Evolutionary conservation across 2,329 filamentous ascomycete genomes (phyloP), one percentile per base, ranked within the genome.

Genomic region (Colletotrichum zoysiae): DNA sequence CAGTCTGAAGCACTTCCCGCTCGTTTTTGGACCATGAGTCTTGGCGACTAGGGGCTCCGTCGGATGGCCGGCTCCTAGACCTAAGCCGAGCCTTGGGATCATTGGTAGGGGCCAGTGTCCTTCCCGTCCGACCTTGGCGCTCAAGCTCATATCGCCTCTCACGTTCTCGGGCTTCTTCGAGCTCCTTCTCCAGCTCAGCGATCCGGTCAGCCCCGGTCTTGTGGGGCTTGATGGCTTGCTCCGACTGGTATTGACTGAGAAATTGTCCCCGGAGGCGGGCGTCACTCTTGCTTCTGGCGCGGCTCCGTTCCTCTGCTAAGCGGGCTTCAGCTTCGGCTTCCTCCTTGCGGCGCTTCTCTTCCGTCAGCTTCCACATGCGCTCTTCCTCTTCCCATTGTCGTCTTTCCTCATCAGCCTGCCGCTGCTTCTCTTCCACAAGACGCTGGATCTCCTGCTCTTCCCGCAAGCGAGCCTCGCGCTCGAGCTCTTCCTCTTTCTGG

Each of bases 221-320:
- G 30, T 74, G 73, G 5, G 73, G 61, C 38, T 74, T 73, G 30
- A 81, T 78, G 73, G 85, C 80, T 78, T 93, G 90, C 75, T 94
- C 91, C 26, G 91, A 90, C 79, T 94, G 92, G 79, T 97, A 97
- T 78, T 97, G 93, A 78, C 93, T 95, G 62, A 97, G 87, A 76
- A 92, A 95, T 78, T 97, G 95, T 2, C 95, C 95, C 72, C 91
- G 92, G 30, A 97, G 85, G 73, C 91, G 89, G 48, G 87, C 86
- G 76, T 95, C 91, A 76, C 87, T 86, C 74, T 85, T 82, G 57
- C 85, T 87, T 71, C 89, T 87, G 67, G 89, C 86, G 70, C 88
- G 86, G 76, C 86, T 86, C 59, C 92, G 88, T 78, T 95, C 92
- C 70, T 91, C 86, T 60, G 89, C 88, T 42, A 95, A 80, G 51